These are phyloP conservation scores for Aspergillus aculeatus DNA, from an alignment of 2,329 filamentous ascomycete species.

Conservation along the genomic window DNA sequence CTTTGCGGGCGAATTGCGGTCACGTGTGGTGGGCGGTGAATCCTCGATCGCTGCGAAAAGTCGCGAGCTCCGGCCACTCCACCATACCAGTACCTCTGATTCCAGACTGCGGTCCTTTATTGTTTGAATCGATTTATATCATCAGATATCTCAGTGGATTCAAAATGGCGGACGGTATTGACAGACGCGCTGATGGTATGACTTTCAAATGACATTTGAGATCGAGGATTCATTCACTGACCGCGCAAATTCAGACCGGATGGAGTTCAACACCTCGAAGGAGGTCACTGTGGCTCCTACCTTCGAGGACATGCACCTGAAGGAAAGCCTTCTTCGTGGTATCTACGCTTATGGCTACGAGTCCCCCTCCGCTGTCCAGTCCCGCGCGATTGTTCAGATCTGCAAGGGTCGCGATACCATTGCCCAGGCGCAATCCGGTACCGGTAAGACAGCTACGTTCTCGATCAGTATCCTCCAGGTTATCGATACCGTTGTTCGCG, in stretches of 20 bases:
- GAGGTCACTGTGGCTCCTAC: constrained; percentile 92
- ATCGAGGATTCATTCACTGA: constrained; percentile 24
- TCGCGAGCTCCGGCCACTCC: constrained; percentile 16
- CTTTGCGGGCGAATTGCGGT: constrained; percentile 24
- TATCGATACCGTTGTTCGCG: constrained; percentile 87
- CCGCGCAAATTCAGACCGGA: constrained; percentile 62
- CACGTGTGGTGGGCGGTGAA: constrained; percentile 27
- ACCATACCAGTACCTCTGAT: constrained; percentile 4
- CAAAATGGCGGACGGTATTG: constrained; percentile 88
- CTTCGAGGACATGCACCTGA: constrained; percentile 93
- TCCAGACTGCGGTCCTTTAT: neutral
- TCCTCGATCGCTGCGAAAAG: constrained; percentile 23
- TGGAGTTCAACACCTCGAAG: constrained; percentile 98
- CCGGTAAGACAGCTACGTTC: constrained; percentile 95
- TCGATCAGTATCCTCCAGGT: constrained; percentile 95
- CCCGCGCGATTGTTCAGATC: constrained; percentile 95
- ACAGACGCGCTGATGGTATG: constrained; percentile 77
- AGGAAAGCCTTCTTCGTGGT: constrained; percentile 93
- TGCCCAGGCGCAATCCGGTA: constrained; percentile 94
- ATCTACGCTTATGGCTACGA: constrained; percentile 99
- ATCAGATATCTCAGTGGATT: constrained; percentile 8
- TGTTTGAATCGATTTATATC: neutral
- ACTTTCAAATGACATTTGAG: neutral
- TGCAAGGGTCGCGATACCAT: constrained; percentile 99
- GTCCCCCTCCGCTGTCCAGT: constrained; percentile 95